Conservation (phyloP, 2,329 filamentous ascomycete genomes). For the Trichophyton rubrum region DNA sequence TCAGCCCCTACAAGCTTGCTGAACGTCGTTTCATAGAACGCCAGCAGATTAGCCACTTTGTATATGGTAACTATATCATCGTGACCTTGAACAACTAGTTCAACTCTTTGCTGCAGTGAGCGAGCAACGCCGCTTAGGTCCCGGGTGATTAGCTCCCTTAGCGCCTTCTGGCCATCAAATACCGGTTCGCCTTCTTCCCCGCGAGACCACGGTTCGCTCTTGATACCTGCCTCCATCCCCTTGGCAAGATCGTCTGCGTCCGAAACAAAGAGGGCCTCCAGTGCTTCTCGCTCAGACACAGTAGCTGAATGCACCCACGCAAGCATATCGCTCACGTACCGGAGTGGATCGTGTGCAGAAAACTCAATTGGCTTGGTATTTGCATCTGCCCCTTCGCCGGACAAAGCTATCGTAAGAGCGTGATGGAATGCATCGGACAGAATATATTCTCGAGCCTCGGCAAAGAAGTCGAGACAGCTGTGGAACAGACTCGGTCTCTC, state of each 20-base stretch:
- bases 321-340: slow-evolving; percentile 93
- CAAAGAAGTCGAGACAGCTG: slow-evolving; percentile 84
- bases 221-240: slow-evolving; percentile 64
- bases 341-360: slow-evolving; percentile 76
- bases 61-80: slow-evolving; percentile 82
- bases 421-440: slow-evolving; percentile 81
- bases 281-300: slow-evolving; percentile 82
- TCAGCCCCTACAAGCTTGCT: slow-evolving; percentile 59
- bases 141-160: slow-evolving; percentile 76
- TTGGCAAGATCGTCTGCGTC: slow-evolving; percentile 81
- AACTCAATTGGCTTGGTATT: slow-evolving; percentile 84
- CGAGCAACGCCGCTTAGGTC: slow-evolving; percentile 70
- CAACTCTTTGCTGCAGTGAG: slow-evolving; percentile 75
- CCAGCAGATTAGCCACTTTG: slow-evolving; percentile 76
- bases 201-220: slow-evolving; percentile 72
- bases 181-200: slow-evolving; percentile 44
- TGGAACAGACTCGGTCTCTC: slow-evolving; percentile 85
- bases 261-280: slow-evolving; percentile 81
- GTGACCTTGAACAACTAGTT: slow-evolving; percentile 84
- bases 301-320: slow-evolving; percentile 92
- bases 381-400: slow-evolving; percentile 46
- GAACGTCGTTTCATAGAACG: slow-evolving; percentile 82
- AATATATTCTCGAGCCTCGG: slow-evolving; percentile 74
- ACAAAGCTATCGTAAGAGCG: slow-evolving; percentile 62
- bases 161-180: slow-evolving; percentile 70